phyloP scores from a whole-genome alignment of 1,139 yeast species.

The Yamadazyma friedrichii region DNA sequence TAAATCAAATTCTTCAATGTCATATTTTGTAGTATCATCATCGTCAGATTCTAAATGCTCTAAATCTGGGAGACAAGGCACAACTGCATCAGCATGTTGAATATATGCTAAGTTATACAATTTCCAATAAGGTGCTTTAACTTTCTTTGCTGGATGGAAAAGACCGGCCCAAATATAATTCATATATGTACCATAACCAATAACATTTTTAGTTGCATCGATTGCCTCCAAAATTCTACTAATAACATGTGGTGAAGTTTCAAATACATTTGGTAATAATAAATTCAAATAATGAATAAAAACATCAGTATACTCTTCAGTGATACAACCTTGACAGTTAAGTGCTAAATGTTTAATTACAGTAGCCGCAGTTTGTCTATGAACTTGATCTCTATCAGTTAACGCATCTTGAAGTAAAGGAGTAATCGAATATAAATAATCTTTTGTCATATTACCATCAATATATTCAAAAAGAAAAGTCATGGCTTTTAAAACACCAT shows the following conservation, averaged over 20 bases:
- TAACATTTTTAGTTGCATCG: slow-evolving; percentile 66
- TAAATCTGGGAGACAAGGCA: slow-evolving; percentile 76
- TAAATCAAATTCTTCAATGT: slow-evolving; percentile 40
- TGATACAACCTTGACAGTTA: slow-evolving; percentile 72
- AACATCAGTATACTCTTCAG: slow-evolving; percentile 65
- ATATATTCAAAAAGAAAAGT: slow-evolving; percentile 94
- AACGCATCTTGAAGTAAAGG: slow-evolving; percentile 89
- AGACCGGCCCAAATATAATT: slow-evolving; percentile 86
- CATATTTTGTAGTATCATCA: slow-evolving; percentile 15
- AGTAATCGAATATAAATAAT: slow-evolving; percentile 77
- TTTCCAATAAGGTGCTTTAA: slow-evolving; percentile 83
- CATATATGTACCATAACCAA: slow-evolving; percentile 75
- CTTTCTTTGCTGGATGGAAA: slow-evolving; percentile 91
- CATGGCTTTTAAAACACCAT: slow-evolving; percentile 90
- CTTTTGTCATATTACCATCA: slow-evolving; percentile 70
- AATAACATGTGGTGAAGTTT: slow-evolving; percentile 94
- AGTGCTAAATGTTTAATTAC: slow-evolving; percentile 81
- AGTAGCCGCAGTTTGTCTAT: slow-evolving; percentile 93
- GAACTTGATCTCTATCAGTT: slow-evolving; percentile 88
- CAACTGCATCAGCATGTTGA: slow-evolving; percentile 71
- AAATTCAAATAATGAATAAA: slow-evolving; percentile 70
- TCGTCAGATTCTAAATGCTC: slow-evolving; percentile 25
- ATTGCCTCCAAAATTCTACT: slow-evolving; percentile 77
- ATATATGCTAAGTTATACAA: slow-evolving; percentile 76
- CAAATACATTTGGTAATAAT: slow-evolving; percentile 80